phyloP scores from a whole-genome alignment of 805 yeast species.

The Starmerella etchellsii region DNA sequence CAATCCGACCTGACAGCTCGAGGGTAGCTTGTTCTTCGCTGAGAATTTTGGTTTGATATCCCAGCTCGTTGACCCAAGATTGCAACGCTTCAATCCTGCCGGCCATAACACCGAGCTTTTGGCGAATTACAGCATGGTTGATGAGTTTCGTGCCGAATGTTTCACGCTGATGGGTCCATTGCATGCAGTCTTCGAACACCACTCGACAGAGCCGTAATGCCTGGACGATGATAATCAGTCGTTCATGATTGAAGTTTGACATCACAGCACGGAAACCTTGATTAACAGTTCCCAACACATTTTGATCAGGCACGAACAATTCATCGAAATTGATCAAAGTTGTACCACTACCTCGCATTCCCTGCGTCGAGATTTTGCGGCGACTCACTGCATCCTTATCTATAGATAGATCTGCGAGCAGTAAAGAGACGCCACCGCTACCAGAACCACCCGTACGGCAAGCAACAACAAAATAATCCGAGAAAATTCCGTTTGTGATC shows the following conservation, averaged over 20 bases:
- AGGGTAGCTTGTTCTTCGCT: constrained; percentile 27
- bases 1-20: constrained; percentile 33
- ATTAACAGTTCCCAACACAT: constrained; percentile 31
- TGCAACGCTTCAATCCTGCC: constrained; percentile 32
- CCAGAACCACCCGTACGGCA: constrained; percentile 34
- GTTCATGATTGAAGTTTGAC: constrained; percentile 35
- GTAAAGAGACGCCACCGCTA: constrained; percentile 30
- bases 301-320: constrained; percentile 32
- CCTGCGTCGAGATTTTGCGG: constrained; percentile 31
- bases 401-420: constrained; percentile 27
- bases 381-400: constrained; percentile 28
- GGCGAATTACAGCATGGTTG: constrained; percentile 32
- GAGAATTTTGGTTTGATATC: constrained; percentile 26
- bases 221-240: constrained; percentile 31
- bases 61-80: constrained; percentile 29
- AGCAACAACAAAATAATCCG: constrained; percentile 34
- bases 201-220: constrained; percentile 31
- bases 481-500: constrained; percentile 35
- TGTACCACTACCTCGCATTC: constrained; percentile 33
- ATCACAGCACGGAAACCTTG: constrained; percentile 33
- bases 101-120: constrained; percentile 33
- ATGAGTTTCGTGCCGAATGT: constrained; percentile 32
- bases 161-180: constrained; percentile 32
- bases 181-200: constrained; percentile 29
- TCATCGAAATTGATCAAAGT: constrained; percentile 33